Base-by-base conservation (phyloP, 2,329 filamentous ascomycete genomes). In the Torrubiella hemipterigena region DNA sequence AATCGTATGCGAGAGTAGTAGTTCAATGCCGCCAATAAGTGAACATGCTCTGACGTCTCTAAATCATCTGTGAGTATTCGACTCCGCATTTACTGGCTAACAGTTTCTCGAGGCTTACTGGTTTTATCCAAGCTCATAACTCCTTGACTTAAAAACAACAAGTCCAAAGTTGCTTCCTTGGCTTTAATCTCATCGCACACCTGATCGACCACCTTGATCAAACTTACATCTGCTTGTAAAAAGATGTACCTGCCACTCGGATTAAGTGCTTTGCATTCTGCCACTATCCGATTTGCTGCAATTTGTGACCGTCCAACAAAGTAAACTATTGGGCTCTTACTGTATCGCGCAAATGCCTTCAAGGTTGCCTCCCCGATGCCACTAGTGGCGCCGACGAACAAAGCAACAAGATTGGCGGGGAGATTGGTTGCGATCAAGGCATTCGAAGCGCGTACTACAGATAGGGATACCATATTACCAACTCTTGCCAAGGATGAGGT, bases 141-240 rank as follows among this genome's bases (percentile, higher is more conserved):
- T n/a, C 33, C 33, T 11, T 18, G 20, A 14, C 14, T 33, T 22
- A 14, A 14, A 26, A 73, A 68, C 0, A 76, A 47, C 4, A 73
- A 45, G 43, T 76, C 72, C 36, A 77, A 57, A 17, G 56, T 56
- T 22, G 51, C 48, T 43, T 75, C 70, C 37, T 61, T 63, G 18
- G 48, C 43, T 36, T 51, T 53, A 34, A 77, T 67, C 31, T 70
- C 56, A 6, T 52, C 48, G 44, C 66, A 71, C 3, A 61, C 55
- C 6, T 55, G 47, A 39, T 71, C 66, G 3, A 70, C 65, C 16
- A 56, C 58, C 12, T 44, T 46, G n/a, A 72, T 42, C 22, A 69
- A 48, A 18, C 56, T 56, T 4, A 65, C 49, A 37, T 71, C 63
- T n/a, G 50, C 51, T 24, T 52, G 42, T 13, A 67, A 44, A 43